phyloP scores from a whole-genome alignment of 768 basidiomycete genomes.

The Termitomyces sp. region DNA sequence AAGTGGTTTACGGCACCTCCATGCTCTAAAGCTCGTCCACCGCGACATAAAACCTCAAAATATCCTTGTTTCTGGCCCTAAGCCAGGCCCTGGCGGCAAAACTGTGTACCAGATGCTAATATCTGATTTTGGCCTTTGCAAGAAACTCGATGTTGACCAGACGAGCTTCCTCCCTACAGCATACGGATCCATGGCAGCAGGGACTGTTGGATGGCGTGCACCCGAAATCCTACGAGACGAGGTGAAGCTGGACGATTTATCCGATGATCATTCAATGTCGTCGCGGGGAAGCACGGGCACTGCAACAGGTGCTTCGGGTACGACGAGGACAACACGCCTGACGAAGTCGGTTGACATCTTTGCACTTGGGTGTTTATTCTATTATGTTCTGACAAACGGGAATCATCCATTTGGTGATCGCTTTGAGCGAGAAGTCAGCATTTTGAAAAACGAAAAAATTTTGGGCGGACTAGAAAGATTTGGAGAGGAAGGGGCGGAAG shows the following conservation, averaged over 20 bases:
- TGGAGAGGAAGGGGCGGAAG: slow-evolving; percentile 94
- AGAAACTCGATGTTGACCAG: slow-evolving; percentile 92
- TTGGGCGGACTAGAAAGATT: slow-evolving; percentile 69
- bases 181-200: slow-evolving; percentile 84
- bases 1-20: slow-evolving; percentile 83
- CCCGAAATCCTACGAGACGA: slow-evolving; percentile 94
- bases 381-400: slow-evolving; percentile 86
- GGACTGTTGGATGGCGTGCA: slow-evolving; percentile 96
- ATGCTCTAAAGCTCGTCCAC: slow-evolving; percentile 94
- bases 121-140: slow-evolving; percentile 96
- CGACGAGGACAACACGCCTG: slow-evolving; percentile 55
- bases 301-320: slow-evolving; percentile 31
- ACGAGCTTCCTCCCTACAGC: slow-evolving; percentile 93
- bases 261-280: slow-evolving; percentile 59
- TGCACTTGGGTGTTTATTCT: slow-evolving; percentile 92
- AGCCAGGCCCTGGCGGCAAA: slow-evolving; percentile 37
- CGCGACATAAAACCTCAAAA: slow-evolving; percentile 99
- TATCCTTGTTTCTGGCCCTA: slow-evolving; percentile 78
- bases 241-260: slow-evolving; percentile 82
- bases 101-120: slow-evolving; percentile 77
- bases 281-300: slow-evolving; percentile 62
- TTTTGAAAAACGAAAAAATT: slow-evolving; percentile 73
- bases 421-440: slow-evolving; percentile 92
- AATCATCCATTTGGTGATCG: slow-evolving; percentile 92
- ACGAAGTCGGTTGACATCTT: slow-evolving; percentile 98